Evolutionary conservation across 2,329 filamentous ascomycete species (phyloP), one percentile per base, ranked within the genome.

Genomic region (Aspergillus viridinutans): DNA sequence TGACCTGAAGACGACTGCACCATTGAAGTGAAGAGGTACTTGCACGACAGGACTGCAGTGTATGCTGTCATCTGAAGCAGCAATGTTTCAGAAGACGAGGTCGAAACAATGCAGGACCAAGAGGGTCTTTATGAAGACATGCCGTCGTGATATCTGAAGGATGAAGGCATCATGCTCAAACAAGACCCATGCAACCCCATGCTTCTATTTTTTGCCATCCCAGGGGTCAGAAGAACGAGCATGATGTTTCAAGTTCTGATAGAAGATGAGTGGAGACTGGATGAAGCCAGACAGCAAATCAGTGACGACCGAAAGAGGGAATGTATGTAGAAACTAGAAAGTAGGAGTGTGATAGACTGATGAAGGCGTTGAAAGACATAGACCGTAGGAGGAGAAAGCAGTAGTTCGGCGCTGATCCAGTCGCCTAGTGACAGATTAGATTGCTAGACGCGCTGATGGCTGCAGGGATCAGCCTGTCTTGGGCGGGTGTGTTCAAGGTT

Each of bases 131-230:
- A 59, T 59, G 57, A 59, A 56, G 49, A 23, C 49, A 51, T 52
- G 28, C 23, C 54, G 53, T 50, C 35, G 38, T 52, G 50, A 52
- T 55, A 54, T 59, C 32, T 40, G 20, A 52, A 52, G 38, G 49
- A 50, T 47, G 28, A 35, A 32, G n/a, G 42, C 48, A n/a, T 48
- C 14, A 42, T 28, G n/a, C 57, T 53, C 45, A 49, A 57, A 55
- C 54, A 56, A 52, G 57, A 29, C 8, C 28, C 28, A 32, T 48
- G 48, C 40, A 49, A 50, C 45, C 38, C 49, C 49, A 45, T 60
- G 58, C 49, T 60, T 60, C 58, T 60, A 60, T 57, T 60, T 60
- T 60, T 60, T 57, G 42, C 17, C 42, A 21, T 20, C 8, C n/a
- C 17, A 43, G 42, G 42, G 28, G 28, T 29, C 42, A 43, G 42